phyloP scores from a whole-genome alignment of 139 green algal species.

The Coccomyxa sp. region DNA sequence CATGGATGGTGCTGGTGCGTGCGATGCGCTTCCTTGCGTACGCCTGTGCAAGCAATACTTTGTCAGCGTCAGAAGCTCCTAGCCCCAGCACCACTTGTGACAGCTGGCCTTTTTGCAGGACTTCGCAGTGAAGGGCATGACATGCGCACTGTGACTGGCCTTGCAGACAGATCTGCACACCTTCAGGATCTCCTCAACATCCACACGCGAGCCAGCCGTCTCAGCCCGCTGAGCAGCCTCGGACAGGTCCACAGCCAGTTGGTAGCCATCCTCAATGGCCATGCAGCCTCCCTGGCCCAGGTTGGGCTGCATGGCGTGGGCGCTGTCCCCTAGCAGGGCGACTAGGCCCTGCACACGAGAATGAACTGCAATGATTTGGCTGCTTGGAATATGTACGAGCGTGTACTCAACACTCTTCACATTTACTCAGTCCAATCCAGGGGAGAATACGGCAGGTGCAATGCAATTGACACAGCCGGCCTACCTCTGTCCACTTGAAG shows the following conservation, averaged over 20 bases:
- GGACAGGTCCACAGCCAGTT: constrained; percentile 58
- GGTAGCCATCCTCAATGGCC: constrained; percentile 88
- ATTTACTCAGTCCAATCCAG: too few species aligned
- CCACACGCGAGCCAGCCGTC: not conserved
- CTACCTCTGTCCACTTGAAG: constrained; percentile 21
- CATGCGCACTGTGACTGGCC: not conserved
- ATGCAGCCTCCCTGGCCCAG: constrained; percentile 96
- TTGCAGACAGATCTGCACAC: not conserved
- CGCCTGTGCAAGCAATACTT: constrained; percentile 7
- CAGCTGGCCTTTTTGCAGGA: not conserved
- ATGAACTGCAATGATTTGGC: constrained; percentile 4
- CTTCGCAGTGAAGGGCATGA: not conserved
- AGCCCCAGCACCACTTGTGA: too few species aligned
- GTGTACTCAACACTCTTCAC: too few species aligned
- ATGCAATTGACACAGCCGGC: not conserved
- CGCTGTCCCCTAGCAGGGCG: constrained; percentile 89
- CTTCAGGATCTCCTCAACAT: constrained; percentile 29
- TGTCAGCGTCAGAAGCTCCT: too few species aligned
- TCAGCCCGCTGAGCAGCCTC: constrained; percentile 21
- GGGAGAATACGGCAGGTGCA: too few species aligned
- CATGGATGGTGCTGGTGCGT: constrained; percentile 80
- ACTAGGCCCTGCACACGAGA: constrained; percentile 61
- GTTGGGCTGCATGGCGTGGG: constrained; percentile 99
- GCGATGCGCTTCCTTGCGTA: constrained; percentile 71
- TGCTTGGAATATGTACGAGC: too few species aligned